Percentiles rank a stretch among this genome's conserved stretches.
Evolutionary conservation across 2,329 filamentous ascomycete species (phyloP).

Genomic region (Diaporthe eres): DNA sequence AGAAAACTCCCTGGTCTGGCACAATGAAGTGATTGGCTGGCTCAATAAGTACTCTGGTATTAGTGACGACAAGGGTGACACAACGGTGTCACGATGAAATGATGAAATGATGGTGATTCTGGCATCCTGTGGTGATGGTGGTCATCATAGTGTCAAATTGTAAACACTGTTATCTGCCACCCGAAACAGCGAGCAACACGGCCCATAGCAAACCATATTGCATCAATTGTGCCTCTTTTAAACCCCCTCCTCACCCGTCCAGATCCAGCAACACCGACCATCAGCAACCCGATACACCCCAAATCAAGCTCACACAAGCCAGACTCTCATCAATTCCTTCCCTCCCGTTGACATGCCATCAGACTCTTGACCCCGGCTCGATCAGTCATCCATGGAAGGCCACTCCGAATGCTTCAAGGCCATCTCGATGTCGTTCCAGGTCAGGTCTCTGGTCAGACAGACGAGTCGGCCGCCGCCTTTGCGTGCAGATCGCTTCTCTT

Average conservation of each 20-base stretch:
- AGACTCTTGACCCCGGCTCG: not conserved
- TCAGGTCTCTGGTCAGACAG: not conserved
- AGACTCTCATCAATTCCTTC: not conserved
- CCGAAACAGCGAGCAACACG: not conserved
- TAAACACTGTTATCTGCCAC: not conserved
- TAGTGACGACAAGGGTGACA: constrained; percentile 36
- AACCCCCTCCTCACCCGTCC: not conserved
- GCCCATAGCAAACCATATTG: not conserved
- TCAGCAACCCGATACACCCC: not conserved
- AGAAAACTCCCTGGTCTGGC: constrained; percentile 79
- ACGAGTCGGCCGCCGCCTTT: not conserved
- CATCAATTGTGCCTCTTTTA: not conserved
- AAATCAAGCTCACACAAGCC: not conserved
- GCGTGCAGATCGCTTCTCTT: not conserved
- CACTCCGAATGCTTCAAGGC: not conserved
- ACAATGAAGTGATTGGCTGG: constrained; percentile 76
- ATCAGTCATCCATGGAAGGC: not conserved
- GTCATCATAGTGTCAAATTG: constrained; percentile 18
- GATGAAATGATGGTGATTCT: not conserved
- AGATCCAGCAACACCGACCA: not conserved
- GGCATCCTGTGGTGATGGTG: not conserved
- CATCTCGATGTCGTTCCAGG: constrained; percentile 26
- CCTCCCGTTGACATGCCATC: not conserved
- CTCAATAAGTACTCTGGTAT: constrained; percentile 67
- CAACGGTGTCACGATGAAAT: not conserved